These are phyloP conservation scores for Cutaneotrichosporon arboriforme DNA, from an alignment of 1,284 basidiomycete species.

Conservation along the genomic window DNA sequence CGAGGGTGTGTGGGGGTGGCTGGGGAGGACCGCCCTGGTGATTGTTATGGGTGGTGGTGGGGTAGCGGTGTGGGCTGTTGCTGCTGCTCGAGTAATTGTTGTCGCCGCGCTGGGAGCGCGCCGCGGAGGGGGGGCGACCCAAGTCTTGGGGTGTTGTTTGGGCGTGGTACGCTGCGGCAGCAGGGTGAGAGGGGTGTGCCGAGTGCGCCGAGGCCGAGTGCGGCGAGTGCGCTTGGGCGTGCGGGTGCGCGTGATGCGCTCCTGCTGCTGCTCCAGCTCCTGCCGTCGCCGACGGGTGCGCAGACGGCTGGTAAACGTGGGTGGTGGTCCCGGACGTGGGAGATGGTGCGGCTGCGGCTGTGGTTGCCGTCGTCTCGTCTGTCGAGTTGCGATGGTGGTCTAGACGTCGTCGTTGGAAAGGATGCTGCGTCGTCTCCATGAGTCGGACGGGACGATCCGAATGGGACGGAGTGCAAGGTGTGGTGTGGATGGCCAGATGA, in stretches of 20 bases:
- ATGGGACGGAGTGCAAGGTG: conserved; percentile 3
- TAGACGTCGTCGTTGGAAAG: conserved; percentile 6
- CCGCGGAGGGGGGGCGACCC: no score
- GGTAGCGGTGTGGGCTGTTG: not conserved
- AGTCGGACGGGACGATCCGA: conserved; percentile 10
- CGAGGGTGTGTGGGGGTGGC: no score
- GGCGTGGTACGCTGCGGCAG: not conserved
- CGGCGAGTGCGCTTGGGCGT: conserved; percentile 1
- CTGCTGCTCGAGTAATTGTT: conserved; percentile 1
- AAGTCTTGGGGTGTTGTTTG: not conserved
- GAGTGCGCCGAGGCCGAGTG: not conserved
- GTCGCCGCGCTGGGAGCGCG: not conserved
- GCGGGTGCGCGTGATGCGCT: conserved; percentile 3
- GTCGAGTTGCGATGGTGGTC: conserved; percentile 1
- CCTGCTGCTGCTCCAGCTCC: no score
- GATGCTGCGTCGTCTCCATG: conserved; percentile 14
- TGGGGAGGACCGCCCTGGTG: no score
- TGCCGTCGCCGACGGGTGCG: conserved; percentile 1
- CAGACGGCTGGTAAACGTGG: conserved; percentile 2
- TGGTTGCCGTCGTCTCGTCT: no score
- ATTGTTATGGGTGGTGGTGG: no score
- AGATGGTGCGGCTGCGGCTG: no score
- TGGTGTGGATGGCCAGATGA: not conserved
- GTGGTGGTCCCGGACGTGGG: not conserved
- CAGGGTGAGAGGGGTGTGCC: not conserved